Evolutionary conservation across 2,329 filamentous ascomycete species (phyloP).

Genomic region (Colletotrichum agaves): DNA sequence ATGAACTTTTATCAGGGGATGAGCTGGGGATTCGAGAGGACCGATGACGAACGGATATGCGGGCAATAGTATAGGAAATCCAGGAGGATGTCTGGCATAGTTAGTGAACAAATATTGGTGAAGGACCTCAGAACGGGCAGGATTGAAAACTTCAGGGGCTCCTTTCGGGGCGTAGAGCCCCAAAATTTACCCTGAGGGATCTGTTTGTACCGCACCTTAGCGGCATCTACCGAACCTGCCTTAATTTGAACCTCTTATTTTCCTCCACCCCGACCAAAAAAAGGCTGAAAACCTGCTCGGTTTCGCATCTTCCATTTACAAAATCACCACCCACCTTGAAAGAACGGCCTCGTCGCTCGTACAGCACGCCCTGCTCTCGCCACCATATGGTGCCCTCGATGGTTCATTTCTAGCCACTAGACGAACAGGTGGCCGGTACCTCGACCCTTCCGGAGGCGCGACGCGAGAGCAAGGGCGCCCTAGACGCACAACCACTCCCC

Average conservation of each 20-base stretch:
- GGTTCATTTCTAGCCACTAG: not conserved
- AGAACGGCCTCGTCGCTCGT: not conserved
- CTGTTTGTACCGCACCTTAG: not conserved
- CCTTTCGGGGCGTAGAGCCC: not conserved
- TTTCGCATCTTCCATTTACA: not conserved
- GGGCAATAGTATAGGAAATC: no score
- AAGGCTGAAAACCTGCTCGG: slow-evolving; percentile 15
- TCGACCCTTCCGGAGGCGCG: not conserved
- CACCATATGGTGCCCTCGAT: not conserved
- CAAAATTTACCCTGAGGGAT: not conserved
- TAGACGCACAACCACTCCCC: slow-evolving; percentile 21
- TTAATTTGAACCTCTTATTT: not conserved
- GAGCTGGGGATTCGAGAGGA: no score
- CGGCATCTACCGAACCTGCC: slow-evolving; percentile 8
- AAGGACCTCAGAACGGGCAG: no score
- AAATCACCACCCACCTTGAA: not conserved
- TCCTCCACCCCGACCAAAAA: slow-evolving; percentile 12
- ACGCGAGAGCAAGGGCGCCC: not conserved
- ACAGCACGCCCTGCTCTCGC: no score
- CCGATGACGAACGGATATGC: no score
- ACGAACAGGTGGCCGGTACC: not conserved
- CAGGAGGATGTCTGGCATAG: no score
- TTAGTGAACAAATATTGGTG: not conserved
- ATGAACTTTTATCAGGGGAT: no score
- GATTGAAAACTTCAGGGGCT: not conserved